phyloP scores from a whole-genome alignment of 1,139 yeast species.

The Taphrina populina region DNA sequence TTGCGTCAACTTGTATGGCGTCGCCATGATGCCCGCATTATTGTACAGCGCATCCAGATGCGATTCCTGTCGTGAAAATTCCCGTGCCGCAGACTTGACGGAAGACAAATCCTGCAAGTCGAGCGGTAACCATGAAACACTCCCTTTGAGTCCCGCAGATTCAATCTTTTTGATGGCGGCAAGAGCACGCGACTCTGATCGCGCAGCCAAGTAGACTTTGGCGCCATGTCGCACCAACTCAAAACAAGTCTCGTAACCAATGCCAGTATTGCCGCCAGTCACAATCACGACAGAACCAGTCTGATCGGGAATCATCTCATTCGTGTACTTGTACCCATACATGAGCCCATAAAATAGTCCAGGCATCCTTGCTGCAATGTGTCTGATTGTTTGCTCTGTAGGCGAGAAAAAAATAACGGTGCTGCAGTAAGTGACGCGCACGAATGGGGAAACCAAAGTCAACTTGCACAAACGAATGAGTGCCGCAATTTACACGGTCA shows the following conservation, averaged over 20 bases:
- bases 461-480: no score
- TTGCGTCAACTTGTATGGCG: constrained; percentile 36
- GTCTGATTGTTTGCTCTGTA: no score
- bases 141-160: constrained; percentile 39
- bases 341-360: constrained; percentile 31
- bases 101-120: constrained; percentile 51
- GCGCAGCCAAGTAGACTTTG: constrained; percentile 50
- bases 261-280: constrained; percentile 39
- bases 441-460: no score
- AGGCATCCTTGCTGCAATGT: no score
- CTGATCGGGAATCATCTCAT: constrained; percentile 51
- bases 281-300: constrained; percentile 44
- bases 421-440: no score
- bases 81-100: constrained; percentile 36
- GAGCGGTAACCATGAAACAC: constrained; percentile 41
- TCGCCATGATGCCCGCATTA: constrained; percentile 39
- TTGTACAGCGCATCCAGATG: constrained; percentile 38
- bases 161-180: constrained; percentile 44
- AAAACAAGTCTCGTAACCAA: constrained; percentile 39
- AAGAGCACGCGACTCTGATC: constrained; percentile 47
- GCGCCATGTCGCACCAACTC: constrained; percentile 47
- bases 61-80: constrained; percentile 36
- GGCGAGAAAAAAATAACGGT: no score
- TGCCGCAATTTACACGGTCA: no score
- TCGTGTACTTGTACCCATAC: constrained; percentile 44